These are phyloP conservation scores for Mucor velutinosus DNA, from an alignment of 371 early-diverging fungal species.

Conservation along the genomic window DNA sequence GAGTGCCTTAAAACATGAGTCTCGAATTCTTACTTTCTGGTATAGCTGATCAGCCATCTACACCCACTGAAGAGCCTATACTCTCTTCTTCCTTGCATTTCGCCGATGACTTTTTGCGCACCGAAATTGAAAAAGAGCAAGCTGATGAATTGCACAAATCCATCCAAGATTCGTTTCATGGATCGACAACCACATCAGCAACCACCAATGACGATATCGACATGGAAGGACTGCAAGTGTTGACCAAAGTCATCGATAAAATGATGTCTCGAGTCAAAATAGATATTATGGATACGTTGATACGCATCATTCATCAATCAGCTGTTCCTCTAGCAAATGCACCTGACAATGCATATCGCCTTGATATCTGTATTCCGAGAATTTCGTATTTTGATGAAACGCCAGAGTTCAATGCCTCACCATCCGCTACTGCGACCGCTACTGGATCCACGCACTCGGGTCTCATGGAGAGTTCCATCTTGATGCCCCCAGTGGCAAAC, in stretches of 20 bases:
- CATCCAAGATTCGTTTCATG: constrained; percentile 56
- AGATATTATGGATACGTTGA: constrained; percentile 51
- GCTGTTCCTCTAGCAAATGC: constrained; percentile 19
- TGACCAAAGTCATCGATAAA: constrained; percentile 71
- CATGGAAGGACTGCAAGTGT: constrained; percentile 65
- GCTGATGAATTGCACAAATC: constrained; percentile 58
- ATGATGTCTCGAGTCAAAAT: constrained; percentile 67
- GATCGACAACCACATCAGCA: background rate
- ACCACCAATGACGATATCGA: constrained; percentile 30
- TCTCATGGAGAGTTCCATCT: constrained; percentile 46
- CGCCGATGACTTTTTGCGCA: constrained; percentile 83
- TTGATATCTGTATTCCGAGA: constrained; percentile 59
- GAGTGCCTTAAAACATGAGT: background rate
- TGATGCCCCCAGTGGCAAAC: constrained; percentile 33
- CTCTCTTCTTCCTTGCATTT: constrained; percentile 85
- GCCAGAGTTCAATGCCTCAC: constrained; percentile 44
- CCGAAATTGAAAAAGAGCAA: constrained; percentile 61
- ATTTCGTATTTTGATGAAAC: constrained; percentile 68
- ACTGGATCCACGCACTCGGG: constrained; percentile 1
- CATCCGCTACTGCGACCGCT: background rate
- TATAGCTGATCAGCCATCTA: background rate
- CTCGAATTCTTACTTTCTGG: too few species aligned
- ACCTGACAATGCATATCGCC: constrained; percentile 43
- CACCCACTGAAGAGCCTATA: constrained; percentile 56
- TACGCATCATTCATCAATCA: constrained; percentile 61